These are phyloP conservation scores for Monosporozyma solicola DNA, from an alignment of 805 yeast genomes.

Conservation along the genomic window DNA sequence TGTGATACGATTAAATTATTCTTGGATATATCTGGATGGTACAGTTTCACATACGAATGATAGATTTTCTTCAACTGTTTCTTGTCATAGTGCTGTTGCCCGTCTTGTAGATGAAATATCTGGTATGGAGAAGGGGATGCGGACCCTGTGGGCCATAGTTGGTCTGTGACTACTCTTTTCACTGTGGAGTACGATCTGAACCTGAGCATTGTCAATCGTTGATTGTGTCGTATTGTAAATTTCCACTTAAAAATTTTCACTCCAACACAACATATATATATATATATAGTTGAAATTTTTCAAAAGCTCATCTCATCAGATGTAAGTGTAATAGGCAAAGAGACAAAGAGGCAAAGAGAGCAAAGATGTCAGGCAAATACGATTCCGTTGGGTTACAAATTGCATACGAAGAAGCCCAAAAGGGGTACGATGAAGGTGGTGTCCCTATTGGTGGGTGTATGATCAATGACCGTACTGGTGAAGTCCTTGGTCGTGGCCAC, in stretches of 20 bases:
- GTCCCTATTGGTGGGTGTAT: conserved; percentile 59
- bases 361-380: conserved; percentile 35
- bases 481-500: conserved; percentile 80
- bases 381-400: conserved; percentile 57
- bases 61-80: conserved; percentile 40
- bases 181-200: background rate
- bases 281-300: too few relatives aligned
- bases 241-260: background rate
- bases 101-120: conserved; percentile 39
- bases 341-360: background rate
- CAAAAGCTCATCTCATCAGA: background rate
- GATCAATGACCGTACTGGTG: conserved; percentile 51
- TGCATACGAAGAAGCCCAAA: conserved; percentile 63
- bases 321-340: too few relatives aligned
- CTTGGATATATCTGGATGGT: conserved; percentile 63
- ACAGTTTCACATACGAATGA: conserved; percentile 56
- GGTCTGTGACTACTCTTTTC: conserved; percentile 2
- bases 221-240: background rate
- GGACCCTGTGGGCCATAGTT: conserved; percentile 46
- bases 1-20: too few relatives aligned
- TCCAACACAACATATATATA: too few relatives aligned
- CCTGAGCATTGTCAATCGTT: background rate
- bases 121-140: conserved; percentile 70
- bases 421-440: conserved; percentile 75
- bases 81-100: conserved; percentile 18